These are phyloP conservation scores for Yamadazyma mexicana DNA, from an alignment of 1,139 yeast species.

Conservation along the genomic window DNA sequence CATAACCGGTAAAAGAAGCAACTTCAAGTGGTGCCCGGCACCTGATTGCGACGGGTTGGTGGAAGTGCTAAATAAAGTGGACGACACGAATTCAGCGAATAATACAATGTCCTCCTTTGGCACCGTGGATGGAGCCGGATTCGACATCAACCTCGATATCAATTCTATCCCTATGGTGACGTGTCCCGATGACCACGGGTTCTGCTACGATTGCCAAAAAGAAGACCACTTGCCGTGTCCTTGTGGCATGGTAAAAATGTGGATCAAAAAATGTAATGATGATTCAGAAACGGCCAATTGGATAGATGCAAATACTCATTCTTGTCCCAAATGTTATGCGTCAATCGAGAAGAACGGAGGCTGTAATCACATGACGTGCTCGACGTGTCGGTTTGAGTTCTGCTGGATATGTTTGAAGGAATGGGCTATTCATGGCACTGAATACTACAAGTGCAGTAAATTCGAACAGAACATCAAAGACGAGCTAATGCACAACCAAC, in stretches of 20 bases:
- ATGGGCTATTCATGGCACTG: conserved; percentile 73
- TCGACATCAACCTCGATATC: conserved; percentile 17
- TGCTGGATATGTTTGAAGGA: conserved; percentile 90
- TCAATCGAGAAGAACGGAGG: conserved; percentile 89
- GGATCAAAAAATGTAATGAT: conserved; percentile 82
- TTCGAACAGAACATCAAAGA: conserved; percentile 44
- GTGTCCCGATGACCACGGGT: conserved; percentile 67
- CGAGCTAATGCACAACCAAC: conserved; percentile 31
- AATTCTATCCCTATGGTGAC: conserved; percentile 57
- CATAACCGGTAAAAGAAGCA: conserved; percentile 50
- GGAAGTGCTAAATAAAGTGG: conserved; percentile 26
- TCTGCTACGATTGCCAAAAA: conserved; percentile 75
- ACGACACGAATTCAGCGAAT: too few species aligned
- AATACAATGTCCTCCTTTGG: too few species aligned
- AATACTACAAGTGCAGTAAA: conserved; percentile 67
- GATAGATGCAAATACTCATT: conserved; percentile 86
- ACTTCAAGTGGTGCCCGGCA: conserved; percentile 79
- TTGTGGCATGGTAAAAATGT: conserved; percentile 63
- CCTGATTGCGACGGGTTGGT: conserved; percentile 63
- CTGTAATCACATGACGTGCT: conserved; percentile 93
- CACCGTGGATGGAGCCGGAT: too few species aligned
- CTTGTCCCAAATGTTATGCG: conserved; percentile 69
- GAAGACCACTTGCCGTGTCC: conserved; percentile 87
- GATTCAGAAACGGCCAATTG: conserved; percentile 89
- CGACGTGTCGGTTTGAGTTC: conserved; percentile 73